Base-by-base conservation (phyloP, 495 filamentous ascomycete species). In the Hapsidospora chrysogenum region DNA sequence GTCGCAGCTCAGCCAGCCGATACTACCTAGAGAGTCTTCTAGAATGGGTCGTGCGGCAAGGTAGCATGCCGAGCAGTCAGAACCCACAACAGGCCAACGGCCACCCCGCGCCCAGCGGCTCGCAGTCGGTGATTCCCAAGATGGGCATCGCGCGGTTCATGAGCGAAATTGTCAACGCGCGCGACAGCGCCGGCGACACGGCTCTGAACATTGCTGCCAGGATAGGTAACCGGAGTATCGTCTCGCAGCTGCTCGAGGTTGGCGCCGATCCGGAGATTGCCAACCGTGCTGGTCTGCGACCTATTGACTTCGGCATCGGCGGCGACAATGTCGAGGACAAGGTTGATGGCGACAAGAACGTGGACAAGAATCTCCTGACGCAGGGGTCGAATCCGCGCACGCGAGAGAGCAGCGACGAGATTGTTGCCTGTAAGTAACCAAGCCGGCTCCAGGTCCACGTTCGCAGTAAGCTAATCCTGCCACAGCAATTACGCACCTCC, bases 1-100 rank as follows among this genome's bases (percentile, higher is more conserved):
- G 85, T 6, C 70, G 87, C 17, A 80, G 75, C 30, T 67, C 76
- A 13, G 81, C 84, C 9, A 85, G 81, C 37, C 78, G 83, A 44
- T 92, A 94, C 46, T 96, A 97, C 48, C 71, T 97, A 15, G 85
- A 96, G 56, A 80, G 81, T 11, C 60, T 97, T 20, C 64, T 97
- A 0, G 87, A 93, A 46, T 97, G 86, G 56, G 80, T 95, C 28
- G 85, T 95, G 4, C 74, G 85, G 23, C 76, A 85, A 48, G 78
- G 82, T 9, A 80, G 76, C 38, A 64, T 64, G 7, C 59, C 71
- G 17, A 69, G 61, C 39, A 78, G 63, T 41, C 76, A 80, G 43
- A 59, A 60, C 25, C n/a, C n/a, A n/a, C 47, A 45, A 5, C 49
- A 51, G 38, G 45, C 40, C 19, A 49, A 49, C 31, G 41, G 43